phyloP scores from a whole-genome alignment of 2,329 filamentous ascomycete species.

The Colletotrichum gloeosporioides region DNA sequence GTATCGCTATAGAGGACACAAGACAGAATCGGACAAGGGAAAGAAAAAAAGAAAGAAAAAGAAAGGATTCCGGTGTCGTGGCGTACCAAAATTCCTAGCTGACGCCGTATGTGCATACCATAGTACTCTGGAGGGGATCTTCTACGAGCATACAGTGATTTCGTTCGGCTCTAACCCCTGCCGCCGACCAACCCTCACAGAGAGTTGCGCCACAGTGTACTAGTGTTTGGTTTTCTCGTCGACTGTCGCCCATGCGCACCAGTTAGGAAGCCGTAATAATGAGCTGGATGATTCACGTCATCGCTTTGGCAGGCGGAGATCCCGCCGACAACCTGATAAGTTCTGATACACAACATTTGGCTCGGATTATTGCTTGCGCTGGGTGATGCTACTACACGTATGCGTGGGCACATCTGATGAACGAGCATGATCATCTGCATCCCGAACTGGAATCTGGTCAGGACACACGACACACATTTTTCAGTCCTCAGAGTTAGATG shows the following conservation, averaged over 20 bases:
- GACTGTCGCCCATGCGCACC: neutral
- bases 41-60: no score
- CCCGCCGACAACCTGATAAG: neutral
- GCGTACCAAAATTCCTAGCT: neutral
- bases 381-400: neutral
- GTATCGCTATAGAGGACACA: no score
- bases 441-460: neutral
- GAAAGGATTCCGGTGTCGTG: no score
- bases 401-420: neutral
- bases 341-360: neutral
- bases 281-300: neutral
- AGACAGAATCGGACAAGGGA: no score
- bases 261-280: neutral
- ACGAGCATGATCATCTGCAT: neutral
- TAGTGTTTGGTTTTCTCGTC: neutral
- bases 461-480: neutral
- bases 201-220: neutral
- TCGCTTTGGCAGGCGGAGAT: neutral
- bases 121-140: neutral
- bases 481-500: neutral
- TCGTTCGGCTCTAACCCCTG: neutral
- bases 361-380: neutral
- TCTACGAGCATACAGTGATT: neutral
- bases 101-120: neutral
- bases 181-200: neutral